Evolutionary conservation across 495 filamentous ascomycete species (phyloP), one percentile per base, ranked within the genome.

Genomic region (Cercophora scortea): DNA sequence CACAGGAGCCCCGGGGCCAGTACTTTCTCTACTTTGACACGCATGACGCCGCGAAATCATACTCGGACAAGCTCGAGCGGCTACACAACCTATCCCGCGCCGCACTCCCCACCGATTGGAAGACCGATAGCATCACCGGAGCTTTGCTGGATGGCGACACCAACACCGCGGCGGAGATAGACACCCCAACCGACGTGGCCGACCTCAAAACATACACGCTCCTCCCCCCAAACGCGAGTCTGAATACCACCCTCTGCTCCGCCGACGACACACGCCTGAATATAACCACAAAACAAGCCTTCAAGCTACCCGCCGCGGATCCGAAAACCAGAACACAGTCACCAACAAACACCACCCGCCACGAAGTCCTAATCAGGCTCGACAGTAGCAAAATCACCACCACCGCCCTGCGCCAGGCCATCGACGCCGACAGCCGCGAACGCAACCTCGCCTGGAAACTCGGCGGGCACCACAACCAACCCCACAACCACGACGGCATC

Each of bases 21-120:
- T 87, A 86, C 68, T 84, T 75, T 64, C 64, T 88, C 42, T 69
- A 85, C 32, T 88, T 88, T 63, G 68, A 76, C 55, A 72, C 67
- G n/a, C 51, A 59, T 13, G 64, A 68, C n/a, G 72, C 78, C 18
- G 85, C 85, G 1, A 42, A 58, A 7, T 71, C 72, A 8, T 88
- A 87, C 68, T 68, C 71, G 18, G 61, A 71, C 35, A 64, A 79
- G 33, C 69, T 77, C 8, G 52, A 55, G 12, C 62, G 66, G 5
- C 63, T 82, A 4, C 78, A 80, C 62, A 54, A 53, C 1, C 55
- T 81, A 6, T 59, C 68, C n/a, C 63, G 62, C 45, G 42, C 54
- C 10, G 56, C 71, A 50, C 64, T 68, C 8, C 66, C 67, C 8
- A 44, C 52, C 1, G 53, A 53, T 8, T 44, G 8, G 33, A 6